A percentile compares a stretch with the other conserved stretches of the same genome.
Evolutionary conservation across 192 early-diverging fungal genomes (phyloP).

Genomic region (Coemansia sp.): DNA sequence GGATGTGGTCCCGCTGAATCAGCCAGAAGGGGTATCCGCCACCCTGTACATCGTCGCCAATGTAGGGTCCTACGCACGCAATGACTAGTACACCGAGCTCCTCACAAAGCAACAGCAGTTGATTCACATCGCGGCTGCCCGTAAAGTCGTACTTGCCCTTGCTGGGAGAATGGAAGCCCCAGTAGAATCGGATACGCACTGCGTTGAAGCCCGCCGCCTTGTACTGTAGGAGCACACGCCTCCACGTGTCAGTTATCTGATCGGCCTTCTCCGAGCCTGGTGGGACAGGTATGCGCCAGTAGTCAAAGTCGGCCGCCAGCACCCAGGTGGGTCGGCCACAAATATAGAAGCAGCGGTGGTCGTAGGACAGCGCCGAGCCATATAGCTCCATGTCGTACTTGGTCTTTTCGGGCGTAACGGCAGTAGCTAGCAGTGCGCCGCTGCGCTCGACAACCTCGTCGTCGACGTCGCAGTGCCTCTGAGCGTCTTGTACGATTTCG

Average conservation of each 20-base stretch:
- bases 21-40: slow-evolving; percentile 81
- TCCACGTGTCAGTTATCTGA: slow-evolving; percentile 54
- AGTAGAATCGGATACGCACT: slow-evolving; percentile 88
- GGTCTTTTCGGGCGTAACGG: slow-evolving; percentile 36
- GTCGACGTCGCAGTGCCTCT: slow-evolving; percentile 29
- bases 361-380: slow-evolving; percentile 44
- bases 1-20: slow-evolving; percentile 66
- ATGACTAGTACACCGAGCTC: slow-evolving; percentile 74
- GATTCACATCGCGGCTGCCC: slow-evolving; percentile 68
- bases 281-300: slow-evolving; percentile 76
- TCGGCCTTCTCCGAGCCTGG: background rate
- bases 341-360: slow-evolving; percentile 68
- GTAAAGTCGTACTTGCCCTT: slow-evolving; percentile 75
- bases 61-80: slow-evolving; percentile 81
- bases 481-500: slow-evolving; percentile 40
- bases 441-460: slow-evolving; percentile 40
- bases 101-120: slow-evolving; percentile 72
- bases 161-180: slow-evolving; percentile 81
- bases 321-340: slow-evolving; percentile 66
- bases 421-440: slow-evolving; percentile 35
- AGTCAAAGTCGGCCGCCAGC: slow-evolving; percentile 82
- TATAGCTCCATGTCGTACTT: slow-evolving; percentile 43
- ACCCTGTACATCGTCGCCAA: slow-evolving; percentile 77
- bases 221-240: slow-evolving; percentile 66
- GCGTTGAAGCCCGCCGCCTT: slow-evolving; percentile 72